A percentile compares a stretch with the other conserved stretches of the same genome.
These are phyloP conservation scores for Dimocarpus longan DNA, from an alignment of 345 rosid species.

Conservation along the genomic window DNA sequence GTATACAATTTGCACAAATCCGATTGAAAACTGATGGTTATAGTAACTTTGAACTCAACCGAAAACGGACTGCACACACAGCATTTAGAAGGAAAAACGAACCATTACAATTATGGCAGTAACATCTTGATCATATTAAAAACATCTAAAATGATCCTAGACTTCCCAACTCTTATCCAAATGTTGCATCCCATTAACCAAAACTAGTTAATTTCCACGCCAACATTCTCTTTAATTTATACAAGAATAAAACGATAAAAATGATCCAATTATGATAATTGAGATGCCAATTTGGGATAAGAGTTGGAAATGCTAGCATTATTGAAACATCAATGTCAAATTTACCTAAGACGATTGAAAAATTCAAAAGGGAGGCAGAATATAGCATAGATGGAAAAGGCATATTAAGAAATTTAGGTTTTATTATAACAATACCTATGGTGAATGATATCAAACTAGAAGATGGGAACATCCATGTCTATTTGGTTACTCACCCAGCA, in stretches of 20 bases:
- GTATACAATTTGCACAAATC: conserved; percentile 61
- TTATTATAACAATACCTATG: not conserved
- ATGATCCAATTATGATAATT: too few species aligned
- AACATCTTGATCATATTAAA: not conserved
- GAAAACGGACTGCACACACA: conserved; percentile 72
- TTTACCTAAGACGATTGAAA: not conserved
- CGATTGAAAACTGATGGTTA: conserved; percentile 71
- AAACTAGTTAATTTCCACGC: too few species aligned
- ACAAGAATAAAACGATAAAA: too few species aligned
- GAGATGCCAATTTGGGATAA: too few species aligned
- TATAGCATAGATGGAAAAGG: not conserved
- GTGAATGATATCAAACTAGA: not conserved
- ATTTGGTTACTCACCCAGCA: conserved; percentile 64
- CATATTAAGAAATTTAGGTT: not conserved
- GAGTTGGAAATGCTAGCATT: too few species aligned
- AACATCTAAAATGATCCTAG: not conserved
- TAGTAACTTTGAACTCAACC: conserved; percentile 73
- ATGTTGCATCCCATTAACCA: too few species aligned
- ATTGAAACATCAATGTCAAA: not conserved
- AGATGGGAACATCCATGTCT: not conserved
- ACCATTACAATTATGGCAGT: not conserved
- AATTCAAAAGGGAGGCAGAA: not conserved
- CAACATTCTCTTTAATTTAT: too few species aligned
- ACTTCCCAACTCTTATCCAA: too few species aligned
- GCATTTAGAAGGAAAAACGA: conserved; percentile 1